Evolutionary conservation across 2,329 filamentous ascomycete species (phyloP).

Genomic region (Fusarium sp.): DNA sequence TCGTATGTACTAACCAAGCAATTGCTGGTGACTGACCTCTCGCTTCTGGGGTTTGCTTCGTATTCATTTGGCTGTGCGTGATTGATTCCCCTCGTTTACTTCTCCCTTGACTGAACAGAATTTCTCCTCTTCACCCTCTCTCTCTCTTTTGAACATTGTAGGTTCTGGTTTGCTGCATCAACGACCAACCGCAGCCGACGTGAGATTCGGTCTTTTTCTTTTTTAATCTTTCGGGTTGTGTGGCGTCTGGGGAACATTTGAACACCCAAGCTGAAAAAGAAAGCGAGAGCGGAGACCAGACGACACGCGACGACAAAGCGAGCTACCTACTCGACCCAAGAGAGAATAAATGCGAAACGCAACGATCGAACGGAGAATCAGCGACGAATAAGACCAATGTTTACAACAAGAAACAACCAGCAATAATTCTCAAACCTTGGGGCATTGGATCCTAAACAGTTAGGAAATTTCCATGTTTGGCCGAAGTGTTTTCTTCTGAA

Average conservation of each 20-base stretch:
- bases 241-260: conserved; percentile 15
- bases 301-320: conserved; percentile 17
- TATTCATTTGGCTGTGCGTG: conserved; percentile 28
- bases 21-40: conserved; percentile 25
- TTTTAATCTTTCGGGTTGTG: conserved; percentile 10
- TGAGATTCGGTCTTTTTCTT: conserved; percentile 7
- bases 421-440: conserved; percentile 22
- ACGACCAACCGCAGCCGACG: conserved; percentile 1
- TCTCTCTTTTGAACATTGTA: conserved; percentile 11
- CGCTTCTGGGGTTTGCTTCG: conserved; percentile 40
- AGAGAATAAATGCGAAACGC: conserved; percentile 15
- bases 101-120: conserved; percentile 25
- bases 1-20: conserved; percentile 2
- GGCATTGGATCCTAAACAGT: conserved; percentile 5
- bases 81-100: conserved; percentile 24
- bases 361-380: conserved; percentile 13
- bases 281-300: conserved; percentile 21
- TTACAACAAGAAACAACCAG: conserved; percentile 3
- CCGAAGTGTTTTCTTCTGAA: conserved; percentile 18
- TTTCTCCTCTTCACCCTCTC: conserved; percentile 15
- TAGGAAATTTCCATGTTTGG: conserved; percentile 21
- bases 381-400: conserved; percentile 12
- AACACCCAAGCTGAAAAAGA: conserved; percentile 18
- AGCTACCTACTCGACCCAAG: conserved; percentile 3
- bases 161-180: conserved; percentile 9